phyloP scores from a whole-genome alignment of 345 rosid genomes.

The Aquilaria malaccensis region DNA sequence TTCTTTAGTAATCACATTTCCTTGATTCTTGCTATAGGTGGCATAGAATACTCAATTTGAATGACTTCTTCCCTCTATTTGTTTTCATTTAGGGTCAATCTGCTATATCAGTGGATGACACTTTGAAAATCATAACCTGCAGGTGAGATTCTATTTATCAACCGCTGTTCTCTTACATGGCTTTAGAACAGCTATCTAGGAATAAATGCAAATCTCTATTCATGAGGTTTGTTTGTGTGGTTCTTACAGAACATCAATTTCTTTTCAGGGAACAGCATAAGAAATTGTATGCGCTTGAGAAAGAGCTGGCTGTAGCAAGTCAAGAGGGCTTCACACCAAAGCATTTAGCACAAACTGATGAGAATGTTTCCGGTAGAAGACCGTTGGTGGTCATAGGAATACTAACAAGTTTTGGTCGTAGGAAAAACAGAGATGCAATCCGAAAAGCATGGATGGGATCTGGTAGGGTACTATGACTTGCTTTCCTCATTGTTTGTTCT shows the following conservation, averaged over 20 bases:
- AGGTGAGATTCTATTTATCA: conserved; percentile 34
- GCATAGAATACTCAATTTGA: no score
- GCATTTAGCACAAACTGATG: conserved; percentile 21
- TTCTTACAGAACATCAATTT: conserved; percentile 10
- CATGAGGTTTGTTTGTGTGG: neutral
- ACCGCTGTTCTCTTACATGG: neutral
- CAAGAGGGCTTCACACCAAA: conserved; percentile 60
- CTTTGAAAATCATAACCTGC: conserved; percentile 83
- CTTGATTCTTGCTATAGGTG: no score
- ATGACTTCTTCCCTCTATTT: neutral
- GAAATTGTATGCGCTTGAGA: conserved; percentile 61
- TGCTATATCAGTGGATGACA: conserved; percentile 83
- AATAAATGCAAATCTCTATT: neutral
- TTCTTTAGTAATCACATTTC: no score
- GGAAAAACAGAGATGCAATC: conserved; percentile 72
- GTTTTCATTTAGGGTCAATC: conserved; percentile 56
- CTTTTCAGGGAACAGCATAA: conserved; percentile 75
- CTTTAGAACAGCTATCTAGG: neutral
- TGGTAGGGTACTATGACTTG: conserved; percentile 29
- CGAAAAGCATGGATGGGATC: conserved; percentile 95
- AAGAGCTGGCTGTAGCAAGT: conserved; percentile 56
- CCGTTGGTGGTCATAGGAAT: conserved; percentile 71
- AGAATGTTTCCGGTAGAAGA: conserved; percentile 35
- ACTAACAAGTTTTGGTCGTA: conserved; percentile 61
- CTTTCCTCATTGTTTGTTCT: neutral